Percentiles rank a stretch among this genome's conserved stretches.
Conservation (phyloP, 2,329 filamentous ascomycete genomes). For the Paradendryphiella salina region DNA sequence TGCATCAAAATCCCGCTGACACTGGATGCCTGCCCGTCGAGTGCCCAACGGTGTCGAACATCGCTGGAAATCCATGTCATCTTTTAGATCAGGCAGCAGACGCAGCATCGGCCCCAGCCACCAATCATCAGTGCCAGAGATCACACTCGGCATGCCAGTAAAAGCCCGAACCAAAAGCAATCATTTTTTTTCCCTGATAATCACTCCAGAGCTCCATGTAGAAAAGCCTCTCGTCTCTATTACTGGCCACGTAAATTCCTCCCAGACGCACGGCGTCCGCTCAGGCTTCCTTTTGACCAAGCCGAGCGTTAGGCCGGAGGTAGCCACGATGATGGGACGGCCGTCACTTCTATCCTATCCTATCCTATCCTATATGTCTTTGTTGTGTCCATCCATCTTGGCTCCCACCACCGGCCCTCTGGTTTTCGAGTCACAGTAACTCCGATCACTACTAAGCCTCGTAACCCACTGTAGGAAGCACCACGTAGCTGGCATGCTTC, state of each 20-base stretch:
- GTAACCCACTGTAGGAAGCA: neutral
- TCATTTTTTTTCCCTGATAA: neutral
- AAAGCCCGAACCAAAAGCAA: conserved; percentile 19
- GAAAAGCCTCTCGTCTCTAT: neutral
- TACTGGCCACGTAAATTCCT: conserved; percentile 1
- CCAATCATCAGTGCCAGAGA: conserved; percentile 18
- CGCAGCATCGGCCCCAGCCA: conserved; percentile 9
- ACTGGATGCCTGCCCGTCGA: neutral
- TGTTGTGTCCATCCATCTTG: neutral
- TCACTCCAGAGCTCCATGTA: neutral
- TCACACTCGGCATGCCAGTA: conserved; percentile 24
- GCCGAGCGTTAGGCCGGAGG: neutral
- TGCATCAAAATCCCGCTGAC: neutral
- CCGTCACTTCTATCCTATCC: neutral
- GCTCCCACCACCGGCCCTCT: neutral
- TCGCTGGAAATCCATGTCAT: conserved; percentile 4
- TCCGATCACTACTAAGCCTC: conserved; percentile 10
- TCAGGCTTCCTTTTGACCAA: neutral
- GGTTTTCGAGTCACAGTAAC: conserved; percentile 18
- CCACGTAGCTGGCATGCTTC: conserved; percentile 2
- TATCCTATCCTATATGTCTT: conserved; percentile 4
- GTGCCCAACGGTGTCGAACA: conserved; percentile 2
- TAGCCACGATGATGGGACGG: neutral
- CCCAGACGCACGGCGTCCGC: neutral
- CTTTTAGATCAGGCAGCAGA: conserved; percentile 23